Base-by-base conservation (phyloP, 2,329 filamentous ascomycete species). In the Chrysosporium queenslandicum region DNA sequence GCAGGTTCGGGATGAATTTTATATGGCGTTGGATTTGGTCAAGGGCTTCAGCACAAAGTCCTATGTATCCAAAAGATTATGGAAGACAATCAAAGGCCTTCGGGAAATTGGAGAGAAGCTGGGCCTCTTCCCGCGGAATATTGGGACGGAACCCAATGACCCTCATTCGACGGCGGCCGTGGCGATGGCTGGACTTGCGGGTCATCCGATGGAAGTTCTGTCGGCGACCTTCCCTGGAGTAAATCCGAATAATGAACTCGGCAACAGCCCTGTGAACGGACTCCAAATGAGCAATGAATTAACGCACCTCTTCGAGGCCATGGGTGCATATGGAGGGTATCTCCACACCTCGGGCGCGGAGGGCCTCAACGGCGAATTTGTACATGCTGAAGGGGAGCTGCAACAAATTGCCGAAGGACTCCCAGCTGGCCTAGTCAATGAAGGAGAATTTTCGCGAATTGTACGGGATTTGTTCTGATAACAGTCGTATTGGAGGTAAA, bases 151-250 rank as follows among this genome's bases (percentile, higher is more conserved):
- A 37, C 66, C 72, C 2, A 67, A 70, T 18, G 80, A 83, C 56
- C 73, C 79, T 14, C 79, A 80, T 60, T 81, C 78, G 1, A 77
- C 74, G 20, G 80, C 80, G 2, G 80, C 81, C 1, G 77, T 83
- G 4, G 80, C 80, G 7, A 83, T 84, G 81, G 80, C 80, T 8
- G 80, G 79, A 1, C 68, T 84, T 16, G 80, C 80, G 1, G 80
- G 80, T 4, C 79, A 83, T 61, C 74, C 75, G 25, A 77, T 82
- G 14, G 78, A 82, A 53, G 76, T 79, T 53, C 65, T 79, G 54
- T 71, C 76, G 0, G 62, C 79, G 1, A 40, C 43, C 20, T 80
- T 75, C 30, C 64, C 69, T 36, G 67, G 67, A 20, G 55, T 59
- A 4, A 59, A 61, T 23, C 37, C 47, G 16, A 53, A 41, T 4